phyloP scores from a whole-genome alignment of 768 basidiomycete species.

The Mycena alexandri region DNA sequence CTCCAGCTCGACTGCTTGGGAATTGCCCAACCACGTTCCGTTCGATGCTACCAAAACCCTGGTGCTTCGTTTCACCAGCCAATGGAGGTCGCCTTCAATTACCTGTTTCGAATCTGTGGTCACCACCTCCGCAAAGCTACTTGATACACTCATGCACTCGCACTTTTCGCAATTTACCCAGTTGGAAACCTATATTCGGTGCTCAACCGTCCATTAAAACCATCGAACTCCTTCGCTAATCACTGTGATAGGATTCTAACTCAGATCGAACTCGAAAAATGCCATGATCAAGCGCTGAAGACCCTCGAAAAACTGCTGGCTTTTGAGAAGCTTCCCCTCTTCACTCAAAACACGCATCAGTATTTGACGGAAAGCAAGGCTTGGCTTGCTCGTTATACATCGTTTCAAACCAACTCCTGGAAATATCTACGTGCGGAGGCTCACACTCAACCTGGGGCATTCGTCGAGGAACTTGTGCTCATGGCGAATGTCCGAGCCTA shows the following conservation, averaged over 20 bases:
- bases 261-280: slow-evolving; percentile 43
- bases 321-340: slow-evolving; percentile 25
- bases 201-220: neutral
- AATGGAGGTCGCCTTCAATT: slow-evolving; percentile 53
- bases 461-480: slow-evolving; percentile 52
- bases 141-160: slow-evolving; percentile 44
- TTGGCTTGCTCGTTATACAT: slow-evolving; percentile 21
- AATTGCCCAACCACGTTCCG: slow-evolving; percentile 56
- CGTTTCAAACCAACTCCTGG: neutral
- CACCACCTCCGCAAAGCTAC: slow-evolving; percentile 42
- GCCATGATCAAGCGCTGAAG: slow-evolving; percentile 38
- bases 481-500: slow-evolving; percentile 63
- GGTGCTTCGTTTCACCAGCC: slow-evolving; percentile 48
- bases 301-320: slow-evolving; percentile 28
- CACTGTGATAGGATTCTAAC: slow-evolving; percentile 43
- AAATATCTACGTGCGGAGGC: neutral
- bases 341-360: slow-evolving; percentile 35
- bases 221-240: neutral
- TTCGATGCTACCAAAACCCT: slow-evolving; percentile 54
- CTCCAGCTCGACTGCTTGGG: slow-evolving; percentile 55
- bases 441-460: neutral
- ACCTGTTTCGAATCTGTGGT: slow-evolving; percentile 50
- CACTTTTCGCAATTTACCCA: slow-evolving; percentile 56
- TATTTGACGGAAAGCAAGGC: slow-evolving; percentile 7
- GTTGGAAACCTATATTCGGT: slow-evolving; percentile 48